Conservation (phyloP, 83 land plant species). For the Thuja plicata region DNA sequence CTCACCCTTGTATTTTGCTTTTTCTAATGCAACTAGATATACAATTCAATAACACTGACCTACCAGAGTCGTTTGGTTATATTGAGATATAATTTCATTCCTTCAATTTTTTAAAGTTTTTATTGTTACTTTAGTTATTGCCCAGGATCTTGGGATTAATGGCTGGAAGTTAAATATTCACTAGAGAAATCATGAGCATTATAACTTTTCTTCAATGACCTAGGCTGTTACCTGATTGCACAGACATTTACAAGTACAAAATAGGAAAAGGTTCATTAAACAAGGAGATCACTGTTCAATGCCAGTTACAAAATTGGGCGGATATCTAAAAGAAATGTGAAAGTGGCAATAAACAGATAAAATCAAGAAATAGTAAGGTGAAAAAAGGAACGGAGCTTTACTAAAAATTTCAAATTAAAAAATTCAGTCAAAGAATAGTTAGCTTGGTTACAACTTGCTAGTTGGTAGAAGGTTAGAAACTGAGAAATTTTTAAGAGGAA, state of each 20-base stretch:
- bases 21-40: neutral
- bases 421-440: neutral
- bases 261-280: neutral
- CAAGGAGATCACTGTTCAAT: neutral
- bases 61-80: neutral
- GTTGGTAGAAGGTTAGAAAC: neutral
- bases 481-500: too few relatives aligned
- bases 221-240: neutral
- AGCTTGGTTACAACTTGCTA: neutral
- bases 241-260: neutral
- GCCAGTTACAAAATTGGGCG: neutral
- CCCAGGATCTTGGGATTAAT: neutral
- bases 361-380: neutral
- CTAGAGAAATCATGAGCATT: neutral
- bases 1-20: neutral
- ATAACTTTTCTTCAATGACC: neutral
- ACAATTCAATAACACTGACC: neutral
- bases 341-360: neutral
- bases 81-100: neutral
- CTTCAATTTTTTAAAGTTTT: neutral
- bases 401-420: neutral
- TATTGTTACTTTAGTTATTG: neutral
- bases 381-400: neutral
- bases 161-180: neutral
- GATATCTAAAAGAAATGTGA: neutral